phyloP scores from a whole-genome alignment of 768 basidiomycete species.

The Mycena vitilis region DNA sequence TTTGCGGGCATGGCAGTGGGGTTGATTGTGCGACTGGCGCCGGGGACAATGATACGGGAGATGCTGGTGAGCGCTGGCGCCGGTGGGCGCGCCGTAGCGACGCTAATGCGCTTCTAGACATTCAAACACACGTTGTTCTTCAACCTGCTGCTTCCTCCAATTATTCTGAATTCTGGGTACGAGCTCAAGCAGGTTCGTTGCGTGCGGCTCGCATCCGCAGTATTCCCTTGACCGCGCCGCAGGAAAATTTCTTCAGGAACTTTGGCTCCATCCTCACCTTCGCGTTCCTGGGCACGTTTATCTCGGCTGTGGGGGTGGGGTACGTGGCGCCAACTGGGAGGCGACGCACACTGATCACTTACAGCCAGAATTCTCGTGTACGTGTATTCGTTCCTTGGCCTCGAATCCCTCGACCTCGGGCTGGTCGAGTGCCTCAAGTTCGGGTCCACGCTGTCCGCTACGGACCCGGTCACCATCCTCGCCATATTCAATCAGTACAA shows the following conservation, averaged over 20 bases:
- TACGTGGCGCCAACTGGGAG: conserved; percentile 56
- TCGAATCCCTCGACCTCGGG: conserved; percentile 88
- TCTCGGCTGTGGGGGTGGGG: conserved; percentile 97
- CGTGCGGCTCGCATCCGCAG: not conserved
- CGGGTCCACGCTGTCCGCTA: conserved; percentile 79
- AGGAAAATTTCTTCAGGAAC: conserved; percentile 99
- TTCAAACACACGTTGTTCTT: conserved; percentile 98
- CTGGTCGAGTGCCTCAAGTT: conserved; percentile 95
- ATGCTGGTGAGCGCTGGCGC: conserved; percentile 76
- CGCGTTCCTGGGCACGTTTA: conserved; percentile 95
- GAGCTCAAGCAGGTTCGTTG: conserved; percentile 90
- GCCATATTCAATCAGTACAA: conserved; percentile 99
- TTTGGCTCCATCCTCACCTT: conserved; percentile 96
- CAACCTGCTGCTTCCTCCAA: conserved; percentile 97
- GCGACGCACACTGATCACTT: conserved; percentile 55
- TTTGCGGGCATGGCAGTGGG: conserved; percentile 98
- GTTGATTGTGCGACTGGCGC: conserved; percentile 87
- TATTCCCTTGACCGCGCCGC: conserved; percentile 29
- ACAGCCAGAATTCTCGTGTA: conserved; percentile 89
- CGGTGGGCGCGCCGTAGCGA: not conserved
- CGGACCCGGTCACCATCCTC: conserved; percentile 92
- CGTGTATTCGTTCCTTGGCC: conserved; percentile 91
- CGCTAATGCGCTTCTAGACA: conserved; percentile 62
- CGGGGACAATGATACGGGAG: conserved; percentile 94
- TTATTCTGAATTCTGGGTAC: conserved; percentile 98